Conservation (phyloP, 108 stramenopile genomes). For the Skeletonema tropicum region DNA sequence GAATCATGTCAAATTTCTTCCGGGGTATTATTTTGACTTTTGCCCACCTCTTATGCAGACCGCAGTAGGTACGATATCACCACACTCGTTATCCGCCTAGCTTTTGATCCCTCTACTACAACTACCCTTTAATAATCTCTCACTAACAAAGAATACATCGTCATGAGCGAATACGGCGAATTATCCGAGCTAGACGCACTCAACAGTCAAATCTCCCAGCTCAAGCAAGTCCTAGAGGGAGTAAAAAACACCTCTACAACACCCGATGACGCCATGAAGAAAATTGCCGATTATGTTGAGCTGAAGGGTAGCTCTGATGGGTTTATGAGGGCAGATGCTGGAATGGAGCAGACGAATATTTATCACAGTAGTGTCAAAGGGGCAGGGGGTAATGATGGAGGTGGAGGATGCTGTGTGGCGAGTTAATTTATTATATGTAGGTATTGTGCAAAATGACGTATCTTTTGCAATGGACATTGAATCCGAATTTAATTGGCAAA, state of each 20-base stretch:
- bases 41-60: no score
- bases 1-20: no score
- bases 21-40: no score
- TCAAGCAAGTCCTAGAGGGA: conserved; percentile 22
- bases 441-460: background rate
- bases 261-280: conserved; percentile 9
- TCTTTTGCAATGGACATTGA: no score
- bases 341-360: conserved; percentile 12
- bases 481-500: no score
- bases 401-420: conserved; percentile 25
- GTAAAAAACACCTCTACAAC: conserved; percentile 13
- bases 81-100: no score
- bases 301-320: conserved; percentile 14
- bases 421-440: background rate
- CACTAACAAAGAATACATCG: background rate
- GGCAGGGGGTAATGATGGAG: conserved; percentile 15
- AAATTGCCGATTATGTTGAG: conserved; percentile 17
- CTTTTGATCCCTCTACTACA: no score
- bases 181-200: conserved; percentile 18
- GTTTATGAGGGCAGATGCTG: conserved; percentile 19
- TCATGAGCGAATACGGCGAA: conserved; percentile 26
- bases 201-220: conserved; percentile 14
- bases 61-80: no score
- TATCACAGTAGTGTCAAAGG: conserved; percentile 22
- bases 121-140: no score